Evolutionary conservation across 441 rosid species (phyloP).

Genomic region (Pelargonium cotyledonis): DNA sequence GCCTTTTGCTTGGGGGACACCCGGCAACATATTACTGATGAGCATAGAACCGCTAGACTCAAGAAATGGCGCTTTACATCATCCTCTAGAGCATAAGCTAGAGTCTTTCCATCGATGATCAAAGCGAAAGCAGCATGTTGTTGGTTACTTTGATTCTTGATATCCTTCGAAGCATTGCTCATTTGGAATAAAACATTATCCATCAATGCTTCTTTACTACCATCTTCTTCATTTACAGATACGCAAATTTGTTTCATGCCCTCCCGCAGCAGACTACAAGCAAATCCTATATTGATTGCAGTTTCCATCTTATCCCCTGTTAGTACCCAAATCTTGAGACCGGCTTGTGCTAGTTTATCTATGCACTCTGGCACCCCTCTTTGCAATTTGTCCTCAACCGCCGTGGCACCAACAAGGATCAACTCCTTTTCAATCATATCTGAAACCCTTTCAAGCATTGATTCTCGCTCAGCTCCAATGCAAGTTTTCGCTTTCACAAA

Average conservation of each 20-base stretch:
- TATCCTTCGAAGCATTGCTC: conserved; percentile 37
- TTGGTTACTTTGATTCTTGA: conserved; percentile 43
- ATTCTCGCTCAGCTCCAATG: conserved; percentile 65
- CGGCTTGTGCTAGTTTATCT: conserved; percentile 95
- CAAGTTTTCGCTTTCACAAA: conserved; percentile 61
- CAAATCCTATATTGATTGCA: conserved; percentile 90
- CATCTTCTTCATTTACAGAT: conserved; percentile 49
- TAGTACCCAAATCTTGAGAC: conserved; percentile 92
- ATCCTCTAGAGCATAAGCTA: conserved; percentile 66
- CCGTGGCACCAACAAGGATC: conserved; percentile 88
- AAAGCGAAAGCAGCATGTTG: conserved; percentile 65
- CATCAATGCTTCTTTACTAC: conserved; percentile 68
- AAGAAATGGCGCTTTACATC: conserved; percentile 61
- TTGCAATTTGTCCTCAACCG: conserved; percentile 93
- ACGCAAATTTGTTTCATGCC: conserved; percentile 86
- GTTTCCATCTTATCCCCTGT: conserved; percentile 99
- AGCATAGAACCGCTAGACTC: conserved; percentile 79
- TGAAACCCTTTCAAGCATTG: conserved; percentile 60
- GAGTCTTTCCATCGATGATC: conserved; percentile 88
- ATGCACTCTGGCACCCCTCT: conserved; percentile 96
- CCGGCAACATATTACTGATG: conserved; percentile 96
- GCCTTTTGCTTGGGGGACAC: conserved; percentile 99
- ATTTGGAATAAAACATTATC: conserved; percentile 52
- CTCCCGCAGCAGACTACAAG: conserved; percentile 92
- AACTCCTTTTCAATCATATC: conserved; percentile 66